Evolutionary conservation across 306 rosid species (phyloP), one percentile per base, ranked within the genome.

Genomic region (Sechiopsis laciniata): DNA sequence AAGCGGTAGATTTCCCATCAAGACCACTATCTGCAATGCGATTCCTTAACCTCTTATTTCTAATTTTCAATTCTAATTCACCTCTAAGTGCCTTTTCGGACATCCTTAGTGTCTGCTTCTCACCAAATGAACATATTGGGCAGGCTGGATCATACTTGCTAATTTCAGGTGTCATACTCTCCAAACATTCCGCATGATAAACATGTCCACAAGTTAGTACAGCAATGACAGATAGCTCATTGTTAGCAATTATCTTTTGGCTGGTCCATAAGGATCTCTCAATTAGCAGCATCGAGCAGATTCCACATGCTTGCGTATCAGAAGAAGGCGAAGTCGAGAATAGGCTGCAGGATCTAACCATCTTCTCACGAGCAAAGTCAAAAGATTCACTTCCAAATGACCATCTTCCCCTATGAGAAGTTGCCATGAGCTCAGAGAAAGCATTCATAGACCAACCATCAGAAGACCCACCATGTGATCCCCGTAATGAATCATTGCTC

Each of bases 151-250:
- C 98, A 19, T 88, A 88, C 84, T 90, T 90, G 82, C 79, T 76
- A 72, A 81, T 73, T 77, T 93, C 98, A 58, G 91, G 82, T 15
- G 98, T 90, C 85, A 90, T 61, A 55, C 77, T 71, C 87, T 93
- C 98, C 87, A 93, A 81, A 76, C 98, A 93, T 78, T 93, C 98
- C 13, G 97, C 91, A 79, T 93, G 98, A 85, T 90, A 90, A 53
- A 82, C 85, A 56, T 90, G 97, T 21, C 94, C 98, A 85, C 98
- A 93, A 55, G 79, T 78, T 75, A 93, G 87, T 55, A 93, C 96
- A 51, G 98, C 82, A 77, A 88, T 90, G 26, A 90, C 89, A 65
- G 88, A 71, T 26, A 85, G 83, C 64, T 88, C 92, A 82, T 75
- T 84, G 72, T 51, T 73, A 32, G 76, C 81, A 74, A 80, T 73